Conservation (phyloP, 805 yeast species). For the Myxozyma geophila region DNA sequence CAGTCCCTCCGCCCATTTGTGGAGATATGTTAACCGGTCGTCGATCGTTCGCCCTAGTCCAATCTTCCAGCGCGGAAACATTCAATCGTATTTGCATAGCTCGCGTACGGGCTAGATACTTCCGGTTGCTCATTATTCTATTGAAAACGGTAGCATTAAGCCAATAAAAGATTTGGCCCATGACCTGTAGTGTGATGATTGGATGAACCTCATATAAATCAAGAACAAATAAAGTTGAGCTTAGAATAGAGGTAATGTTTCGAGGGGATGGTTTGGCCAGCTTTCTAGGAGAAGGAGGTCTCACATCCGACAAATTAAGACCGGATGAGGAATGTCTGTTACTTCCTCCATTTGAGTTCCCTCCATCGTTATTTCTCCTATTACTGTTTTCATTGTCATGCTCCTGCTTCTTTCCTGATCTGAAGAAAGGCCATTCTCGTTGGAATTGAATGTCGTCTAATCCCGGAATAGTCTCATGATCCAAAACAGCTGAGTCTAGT, state of each 20-base stretch:
- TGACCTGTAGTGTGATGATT: conserved; percentile 73
- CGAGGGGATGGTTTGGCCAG: conserved; percentile 86
- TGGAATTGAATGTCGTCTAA: conserved; percentile 76
- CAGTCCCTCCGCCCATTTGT: conserved; percentile 37
- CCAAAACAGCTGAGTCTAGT: conserved; percentile 50
- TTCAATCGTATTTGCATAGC: conserved; percentile 92
- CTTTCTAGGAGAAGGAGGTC: conserved; percentile 82
- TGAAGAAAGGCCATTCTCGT: conserved; percentile 68
- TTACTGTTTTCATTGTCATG: neutral
- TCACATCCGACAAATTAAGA: conserved; percentile 38
- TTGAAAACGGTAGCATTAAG: conserved; percentile 75
- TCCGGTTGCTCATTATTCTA: conserved; percentile 66
- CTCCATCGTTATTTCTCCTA: neutral
- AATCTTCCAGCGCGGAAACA: conserved; percentile 84
- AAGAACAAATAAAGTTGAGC: conserved; percentile 84
- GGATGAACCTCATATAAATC: conserved; percentile 82
- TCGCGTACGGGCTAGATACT: conserved; percentile 73
- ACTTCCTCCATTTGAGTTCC: neutral
- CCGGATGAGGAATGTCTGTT: neutral
- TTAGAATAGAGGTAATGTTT: conserved; percentile 59
- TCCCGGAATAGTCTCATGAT: conserved; percentile 83
- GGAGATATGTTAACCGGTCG: conserved; percentile 46
- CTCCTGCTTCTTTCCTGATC: conserved; percentile 38
- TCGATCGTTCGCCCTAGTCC: conserved; percentile 77
- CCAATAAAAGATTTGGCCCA: conserved; percentile 79